These are phyloP conservation scores for Echium plantagineum DNA, from an alignment of 257 asterid genomes.

Conservation along the genomic window DNA sequence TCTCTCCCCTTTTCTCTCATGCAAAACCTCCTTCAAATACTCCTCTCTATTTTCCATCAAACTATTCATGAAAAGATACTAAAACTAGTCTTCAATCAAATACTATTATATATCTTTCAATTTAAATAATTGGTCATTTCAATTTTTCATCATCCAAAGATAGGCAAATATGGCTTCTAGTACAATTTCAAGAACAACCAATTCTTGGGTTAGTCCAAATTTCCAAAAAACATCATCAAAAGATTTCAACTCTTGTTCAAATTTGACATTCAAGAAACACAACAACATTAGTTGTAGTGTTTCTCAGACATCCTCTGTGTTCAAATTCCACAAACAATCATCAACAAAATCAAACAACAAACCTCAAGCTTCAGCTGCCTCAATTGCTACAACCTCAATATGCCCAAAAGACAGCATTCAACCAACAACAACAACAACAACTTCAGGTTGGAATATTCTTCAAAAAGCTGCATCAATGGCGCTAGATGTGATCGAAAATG, in stretches of 20 bases:
- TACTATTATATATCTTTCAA: too few species aligned
- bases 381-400: slow-evolving; percentile 3
- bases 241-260: slow-evolving; percentile 13
- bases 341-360: slow-evolving; percentile 12
- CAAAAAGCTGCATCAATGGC: slow-evolving; percentile 81
- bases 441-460: slow-evolving; percentile 52
- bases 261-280: slow-evolving; percentile 6
- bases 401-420: neutral
- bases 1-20: slow-evolving; percentile 14
- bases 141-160: slow-evolving; percentile 8
- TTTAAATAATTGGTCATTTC: too few species aligned
- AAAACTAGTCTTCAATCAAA: slow-evolving; percentile 4
- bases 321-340: slow-evolving; percentile 44
- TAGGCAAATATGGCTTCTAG: slow-evolving; percentile 46
- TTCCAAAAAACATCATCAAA: slow-evolving; percentile 4
- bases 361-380: slow-evolving; percentile 14
- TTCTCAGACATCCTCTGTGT: slow-evolving; percentile 38
- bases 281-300: slow-evolving; percentile 29
- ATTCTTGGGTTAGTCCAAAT: slow-evolving; percentile 37
- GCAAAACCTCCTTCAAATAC: slow-evolving; percentile 8
- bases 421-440: slow-evolving; percentile 5
- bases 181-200: slow-evolving; percentile 13
- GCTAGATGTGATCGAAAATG: slow-evolving; percentile 60
- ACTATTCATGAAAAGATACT: neutral
- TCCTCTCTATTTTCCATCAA: slow-evolving; percentile 7